These are phyloP conservation scores for Hypoxylon cercidicola DNA, from an alignment of 495 filamentous ascomycete genomes.

Conservation along the genomic window DNA sequence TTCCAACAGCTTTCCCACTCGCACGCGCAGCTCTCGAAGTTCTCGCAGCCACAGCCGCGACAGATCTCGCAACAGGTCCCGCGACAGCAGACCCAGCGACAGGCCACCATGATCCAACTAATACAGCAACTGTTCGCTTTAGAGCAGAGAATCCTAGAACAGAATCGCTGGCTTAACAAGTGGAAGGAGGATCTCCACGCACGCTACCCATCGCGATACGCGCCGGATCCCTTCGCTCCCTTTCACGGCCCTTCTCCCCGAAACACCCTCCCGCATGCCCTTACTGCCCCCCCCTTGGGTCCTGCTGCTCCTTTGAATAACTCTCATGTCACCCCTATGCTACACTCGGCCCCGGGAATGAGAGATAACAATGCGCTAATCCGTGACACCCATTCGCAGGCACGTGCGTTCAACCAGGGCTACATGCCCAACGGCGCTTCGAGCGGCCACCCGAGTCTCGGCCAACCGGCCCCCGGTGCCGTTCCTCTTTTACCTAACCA, in stretches of 20 bases:
- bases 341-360: no score
- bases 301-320: no score
- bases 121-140: not conserved
- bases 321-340: not conserved
- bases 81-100: not conserved
- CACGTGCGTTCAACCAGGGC: constrained; percentile 57
- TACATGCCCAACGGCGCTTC: constrained; percentile 66
- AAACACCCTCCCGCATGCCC: no score
- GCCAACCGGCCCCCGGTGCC: constrained; percentile 60
- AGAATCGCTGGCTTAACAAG: no score
- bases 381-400: constrained; percentile 43
- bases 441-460: constrained; percentile 48
- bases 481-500: constrained; percentile 67
- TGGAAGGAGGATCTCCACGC: no score
- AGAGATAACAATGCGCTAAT: constrained; percentile 31
- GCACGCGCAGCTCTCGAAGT: no score
- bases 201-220: no score
- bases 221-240: no score
- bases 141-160: no score
- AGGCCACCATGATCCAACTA: not conserved
- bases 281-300: no score
- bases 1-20: no score
- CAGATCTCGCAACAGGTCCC: not conserved
- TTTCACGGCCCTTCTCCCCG: no score
- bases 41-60: not conserved